Base-by-base conservation (phyloP, 495 filamentous ascomycete genomes). In the Bombardia bombarda region DNA sequence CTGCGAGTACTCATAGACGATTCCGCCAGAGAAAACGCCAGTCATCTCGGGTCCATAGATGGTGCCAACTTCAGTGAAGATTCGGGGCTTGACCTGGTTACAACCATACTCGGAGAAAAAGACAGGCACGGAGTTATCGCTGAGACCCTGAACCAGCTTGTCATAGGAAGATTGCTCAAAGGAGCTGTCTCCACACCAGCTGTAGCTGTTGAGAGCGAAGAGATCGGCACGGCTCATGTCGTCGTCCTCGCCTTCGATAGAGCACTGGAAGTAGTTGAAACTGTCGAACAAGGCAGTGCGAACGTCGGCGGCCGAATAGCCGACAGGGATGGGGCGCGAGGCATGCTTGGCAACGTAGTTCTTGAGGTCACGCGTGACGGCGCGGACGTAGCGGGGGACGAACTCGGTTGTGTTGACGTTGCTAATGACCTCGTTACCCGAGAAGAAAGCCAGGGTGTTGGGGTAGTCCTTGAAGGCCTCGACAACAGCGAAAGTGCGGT, bases 21-120 rank as follows among this genome's bases (percentile, higher is more conserved):
- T 65, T 49, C 92, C 90, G 46, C 90, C 90, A 19, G 83, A 86
- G 65, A 96, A 81, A 26, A 80, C 69, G 43, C 67, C 65, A 19
- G 77, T 83, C 87, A 97, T 95, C 39, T 92, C 61, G 20, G 70
- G 49, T 43, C 87, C 77, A 63, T 97, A 95, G 52, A 97, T 72
- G 32, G 82, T 75, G 41, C 66, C 65, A 13, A 95, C 83, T 62
- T 97, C 90, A 47, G 78, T 79, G 70, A 95, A 97, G 47, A 77
- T 50, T 56, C 92, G 86, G 14, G 90, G 89, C 28, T 67, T 64
- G 22, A 82, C 78, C 19, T 75, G 67, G 74, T 95, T 97, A 76
- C 92, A 98, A 47, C 92, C 92, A 47, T 85, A 97, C 66, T 98
- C 92, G 52, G 86, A 90, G 74, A 93, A 95, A 78, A 97, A 95